Percentiles rank a stretch among this genome's conserved stretches.
These are phyloP conservation scores for Perkinsus marinus DNA, from an alignment of 169 alveolate genomes.

Conservation along the genomic window DNA sequence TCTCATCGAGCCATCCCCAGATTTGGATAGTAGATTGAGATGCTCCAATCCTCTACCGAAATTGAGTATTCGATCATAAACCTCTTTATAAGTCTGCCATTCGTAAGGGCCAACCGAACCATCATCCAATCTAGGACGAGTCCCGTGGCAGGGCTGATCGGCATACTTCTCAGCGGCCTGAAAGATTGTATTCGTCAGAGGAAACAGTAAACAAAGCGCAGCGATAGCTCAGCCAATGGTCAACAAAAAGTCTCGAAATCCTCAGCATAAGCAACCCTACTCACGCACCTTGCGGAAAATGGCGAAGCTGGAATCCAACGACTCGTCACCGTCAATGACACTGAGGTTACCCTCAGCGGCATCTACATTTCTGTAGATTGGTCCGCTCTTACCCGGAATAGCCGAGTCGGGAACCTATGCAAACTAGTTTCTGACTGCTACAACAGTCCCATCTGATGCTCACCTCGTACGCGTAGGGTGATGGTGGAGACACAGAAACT, in stretches of 20 bases:
- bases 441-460: too few relatives aligned
- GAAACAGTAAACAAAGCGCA: too few relatives aligned
- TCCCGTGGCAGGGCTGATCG: slow-evolving; percentile 26
- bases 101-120: slow-evolving; percentile 17
- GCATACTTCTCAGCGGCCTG: slow-evolving; percentile 13
- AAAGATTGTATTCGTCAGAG: too few relatives aligned
- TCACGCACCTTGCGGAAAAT: not conserved
- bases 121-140: slow-evolving; percentile 8
- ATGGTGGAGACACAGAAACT: too few relatives aligned
- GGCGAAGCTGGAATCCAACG: not conserved
- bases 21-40: not conserved
- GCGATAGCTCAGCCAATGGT: too few relatives aligned
- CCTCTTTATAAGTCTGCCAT: slow-evolving; percentile 30
- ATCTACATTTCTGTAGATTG: not conserved
- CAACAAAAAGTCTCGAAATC: too few relatives aligned
- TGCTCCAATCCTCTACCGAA: not conserved
- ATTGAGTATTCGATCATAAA: not conserved
- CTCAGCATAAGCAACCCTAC: not conserved
- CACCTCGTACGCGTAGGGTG: too few relatives aligned
- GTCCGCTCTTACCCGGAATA: not conserved
- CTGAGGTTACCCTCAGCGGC: not conserved
- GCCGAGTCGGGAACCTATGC: not conserved
- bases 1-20: slow-evolving; percentile 4
- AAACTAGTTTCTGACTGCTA: too few relatives aligned
- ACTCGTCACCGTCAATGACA: not conserved